These are phyloP conservation scores for Fusarium sp. DNA, from an alignment of 2,329 filamentous ascomycete species.

Conservation along the genomic window DNA sequence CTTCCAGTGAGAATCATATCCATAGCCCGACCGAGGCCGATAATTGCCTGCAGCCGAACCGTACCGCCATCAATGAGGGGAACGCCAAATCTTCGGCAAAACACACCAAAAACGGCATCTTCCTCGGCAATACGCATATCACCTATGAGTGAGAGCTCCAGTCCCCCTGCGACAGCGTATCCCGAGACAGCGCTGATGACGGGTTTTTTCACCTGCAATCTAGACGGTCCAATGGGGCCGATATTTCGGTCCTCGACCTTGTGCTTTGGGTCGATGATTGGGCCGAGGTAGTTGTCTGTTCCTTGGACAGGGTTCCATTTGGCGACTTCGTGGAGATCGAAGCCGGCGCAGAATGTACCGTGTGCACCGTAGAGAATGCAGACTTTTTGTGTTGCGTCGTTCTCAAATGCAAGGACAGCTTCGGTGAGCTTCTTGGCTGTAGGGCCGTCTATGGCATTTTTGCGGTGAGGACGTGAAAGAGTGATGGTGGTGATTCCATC, in stretches of 20 bases:
- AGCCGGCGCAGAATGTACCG: conserved; percentile 12
- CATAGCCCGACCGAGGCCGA: conserved; percentile 11
- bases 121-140: conserved; percentile 16
- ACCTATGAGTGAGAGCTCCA: conserved; percentile 16
- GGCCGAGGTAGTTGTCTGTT: neutral
- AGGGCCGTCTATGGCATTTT: conserved; percentile 10
- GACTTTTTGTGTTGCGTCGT: neutral
- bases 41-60: conserved; percentile 16
- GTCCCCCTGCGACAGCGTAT: conserved; percentile 8
- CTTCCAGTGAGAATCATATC: conserved; percentile 25
- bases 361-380: conserved; percentile 14
- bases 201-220: conserved; percentile 18
- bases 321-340: conserved; percentile 21
- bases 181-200: conserved; percentile 16
- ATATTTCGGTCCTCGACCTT: neutral
- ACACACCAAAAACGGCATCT: conserved; percentile 7
- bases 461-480: conserved; percentile 10
- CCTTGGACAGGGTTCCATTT: neutral
- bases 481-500: conserved; percentile 23
- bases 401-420: conserved; percentile 1
- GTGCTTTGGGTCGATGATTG: neutral
- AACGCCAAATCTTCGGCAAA: conserved; percentile 20
- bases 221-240: neutral
- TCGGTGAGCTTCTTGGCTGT: conserved; percentile 17
- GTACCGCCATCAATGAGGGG: conserved; percentile 23